Evolutionary conservation across 495 filamentous ascomycete genomes (phyloP).

Genomic region (Astrocystis sublimbata): DNA sequence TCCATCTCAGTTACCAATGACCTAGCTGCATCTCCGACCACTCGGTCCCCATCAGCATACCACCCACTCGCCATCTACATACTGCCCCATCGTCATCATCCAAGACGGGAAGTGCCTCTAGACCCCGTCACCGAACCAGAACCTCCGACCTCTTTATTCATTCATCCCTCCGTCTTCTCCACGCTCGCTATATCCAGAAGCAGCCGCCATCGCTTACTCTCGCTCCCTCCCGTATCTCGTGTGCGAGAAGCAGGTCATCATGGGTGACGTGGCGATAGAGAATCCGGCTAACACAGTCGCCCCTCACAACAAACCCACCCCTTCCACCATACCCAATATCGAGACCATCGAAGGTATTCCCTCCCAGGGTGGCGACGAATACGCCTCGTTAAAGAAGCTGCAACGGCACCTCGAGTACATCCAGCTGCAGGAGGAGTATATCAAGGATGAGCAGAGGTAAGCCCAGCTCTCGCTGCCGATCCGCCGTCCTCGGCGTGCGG

Average conservation of each 20-base stretch:
- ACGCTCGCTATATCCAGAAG: not conserved
- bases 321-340: constrained; percentile 86
- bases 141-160: not conserved
- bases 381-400: constrained; percentile 90
- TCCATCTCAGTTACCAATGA: constrained; percentile 7
- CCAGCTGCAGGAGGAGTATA: constrained; percentile 98
- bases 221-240: not conserved
- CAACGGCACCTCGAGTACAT: constrained; percentile 98
- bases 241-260: constrained; percentile 39
- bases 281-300: constrained; percentile 70
- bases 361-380: constrained; percentile 86
- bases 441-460: constrained; percentile 98
- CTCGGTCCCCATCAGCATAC: not conserved
- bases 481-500: not conserved
- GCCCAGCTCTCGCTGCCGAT: constrained; percentile 2
- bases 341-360: constrained; percentile 81
- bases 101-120: not conserved
- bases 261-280: constrained; percentile 85
- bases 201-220: not conserved
- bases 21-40: not conserved
- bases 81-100: not conserved
- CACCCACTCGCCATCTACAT: not conserved
- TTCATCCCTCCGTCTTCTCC: not conserved
- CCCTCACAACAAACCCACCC: constrained; percentile 73
- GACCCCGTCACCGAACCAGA: no score